Base-by-base conservation (phyloP, 2,329 filamentous ascomycete genomes). In the Calonectria naviculata region DNA sequence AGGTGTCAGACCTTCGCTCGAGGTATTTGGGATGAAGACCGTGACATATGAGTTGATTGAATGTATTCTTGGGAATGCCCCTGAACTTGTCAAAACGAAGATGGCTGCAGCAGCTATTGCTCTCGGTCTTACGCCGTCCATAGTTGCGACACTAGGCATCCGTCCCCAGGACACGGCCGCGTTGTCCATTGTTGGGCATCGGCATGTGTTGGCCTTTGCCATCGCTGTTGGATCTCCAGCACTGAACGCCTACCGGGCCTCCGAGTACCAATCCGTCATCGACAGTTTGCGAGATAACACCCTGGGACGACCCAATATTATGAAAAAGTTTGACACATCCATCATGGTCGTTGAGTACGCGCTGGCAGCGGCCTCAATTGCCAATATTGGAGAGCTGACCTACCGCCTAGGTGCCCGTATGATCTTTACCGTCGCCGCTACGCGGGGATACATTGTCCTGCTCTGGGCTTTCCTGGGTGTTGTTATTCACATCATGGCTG, bases 41-140 rank as follows among this genome's bases (percentile, higher is more conserved):
- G 70, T 67, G 38, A 60, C 44, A 9, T 19, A 26, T 13, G 52
- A 65, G 34, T 24, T 72, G 60, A 34, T 72, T 10, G 63, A 72
- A 9, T 71, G 68, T 52, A 67, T 72, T 15, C 60, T 71, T 29
- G 29, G 38, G 3, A 36, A 68, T 26, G 17, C 64, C 1, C 71
- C 68, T 13, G 68, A 71, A 31, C 46, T 72, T n/a, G 44, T 65
- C 60, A 68, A 72, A 68, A 38, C 68, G 58, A 72, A 67, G 58
- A 71, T 71, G 68, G 60, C 68, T 29, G 65, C 71, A 26, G 68
- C 68, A n/a, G 67, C 64, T 15, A 65, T 72, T 38, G 63, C 65
- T 9, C 71, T 71, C 10, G 71, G 71, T 7, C 34, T 71, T 38
- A 31, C 61, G 3, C 71, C 71, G 1, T 64, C 71, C 7, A 71